Base-by-base conservation (phyloP, 768 basidiomycete genomes). In the Phylloporus scabripes region DNA sequence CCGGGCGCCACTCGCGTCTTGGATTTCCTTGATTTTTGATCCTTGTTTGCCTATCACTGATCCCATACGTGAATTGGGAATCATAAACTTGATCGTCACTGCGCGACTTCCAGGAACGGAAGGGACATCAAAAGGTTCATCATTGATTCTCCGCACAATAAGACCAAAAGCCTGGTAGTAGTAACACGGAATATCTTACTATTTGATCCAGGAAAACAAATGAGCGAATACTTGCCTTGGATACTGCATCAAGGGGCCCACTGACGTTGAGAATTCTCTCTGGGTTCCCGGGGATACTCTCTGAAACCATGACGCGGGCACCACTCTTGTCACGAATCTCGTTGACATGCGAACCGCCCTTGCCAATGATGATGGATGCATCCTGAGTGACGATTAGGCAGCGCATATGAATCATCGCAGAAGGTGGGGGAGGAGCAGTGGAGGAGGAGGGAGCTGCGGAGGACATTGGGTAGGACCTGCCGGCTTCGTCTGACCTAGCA, bases 21-120 rank as follows among this genome's bases (percentile, higher is more conserved):
- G 96, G 56, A 99, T 99, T 72, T 99, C 96, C 74, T 97, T 97
- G 68, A 99, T 99, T 70, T 99, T 99, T 32, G 86, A 85, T 28
- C 96, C 96, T 54, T 87, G 89, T 68, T 96, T 98, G 49, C 96
- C 96, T 61, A 99, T 99, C 52, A 97, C 92, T 15, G 93, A 96
- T 36, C 95, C 95, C 95, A 98, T 98, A 50, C 95, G 87, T 9
- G 92, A 94, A 70, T 98, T 97, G 55, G 95, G 95, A 49, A 98
- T 96, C 87, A 98, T 97, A 65, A 92, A 98, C 69, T 98, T 97
- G 77, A 99, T 98, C 26, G 96, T 98, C 47, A 99, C 96, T 24
- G 96, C 95, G 51, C 94, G 83, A 62, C 93, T 96, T 50, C 96
- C 96, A 40, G 96, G 96, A 5, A 98, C 91, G 31, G 95, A 98